A percentile compares a stretch with the other conserved stretches of the same genome.
Conservation (phyloP, 192 early-diverging fungal species). For the Podila epigama region DNA sequence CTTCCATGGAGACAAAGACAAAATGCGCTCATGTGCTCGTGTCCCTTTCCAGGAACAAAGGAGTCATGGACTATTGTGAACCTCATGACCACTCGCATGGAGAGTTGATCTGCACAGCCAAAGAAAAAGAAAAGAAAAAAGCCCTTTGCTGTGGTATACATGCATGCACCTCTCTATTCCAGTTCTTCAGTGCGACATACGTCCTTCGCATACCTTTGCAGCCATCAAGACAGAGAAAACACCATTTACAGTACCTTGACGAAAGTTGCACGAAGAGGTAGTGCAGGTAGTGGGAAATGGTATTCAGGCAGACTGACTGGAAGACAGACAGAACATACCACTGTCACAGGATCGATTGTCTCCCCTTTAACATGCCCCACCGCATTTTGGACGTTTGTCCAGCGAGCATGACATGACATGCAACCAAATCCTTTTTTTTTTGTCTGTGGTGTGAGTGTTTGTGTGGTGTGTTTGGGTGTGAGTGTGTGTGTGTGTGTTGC, state of each 20-base stretch:
- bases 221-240: no score
- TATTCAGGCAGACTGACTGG: no score
- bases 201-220: no score
- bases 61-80: no score
- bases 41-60: no score
- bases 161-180: background rate
- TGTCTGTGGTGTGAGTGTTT: slow-evolving; percentile 2
- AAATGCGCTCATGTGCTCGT: no score
- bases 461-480: background rate
- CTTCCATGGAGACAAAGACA: no score
- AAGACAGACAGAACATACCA: background rate
- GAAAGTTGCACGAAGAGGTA: no score
- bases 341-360: background rate
- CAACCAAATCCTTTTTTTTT: background rate
- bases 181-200: no score
- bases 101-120: background rate
- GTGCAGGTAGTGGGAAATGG: no score
- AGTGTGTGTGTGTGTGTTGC: background rate
- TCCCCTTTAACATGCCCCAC: background rate
- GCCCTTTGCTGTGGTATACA: background rate
- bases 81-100: no score
- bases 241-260: no score
- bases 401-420: background rate
- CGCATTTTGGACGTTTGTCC: background rate
- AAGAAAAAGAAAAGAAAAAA: background rate